Evolutionary conservation across 2,329 filamentous ascomycete species (phyloP).

Genomic region (Clonostachys sp.): DNA sequence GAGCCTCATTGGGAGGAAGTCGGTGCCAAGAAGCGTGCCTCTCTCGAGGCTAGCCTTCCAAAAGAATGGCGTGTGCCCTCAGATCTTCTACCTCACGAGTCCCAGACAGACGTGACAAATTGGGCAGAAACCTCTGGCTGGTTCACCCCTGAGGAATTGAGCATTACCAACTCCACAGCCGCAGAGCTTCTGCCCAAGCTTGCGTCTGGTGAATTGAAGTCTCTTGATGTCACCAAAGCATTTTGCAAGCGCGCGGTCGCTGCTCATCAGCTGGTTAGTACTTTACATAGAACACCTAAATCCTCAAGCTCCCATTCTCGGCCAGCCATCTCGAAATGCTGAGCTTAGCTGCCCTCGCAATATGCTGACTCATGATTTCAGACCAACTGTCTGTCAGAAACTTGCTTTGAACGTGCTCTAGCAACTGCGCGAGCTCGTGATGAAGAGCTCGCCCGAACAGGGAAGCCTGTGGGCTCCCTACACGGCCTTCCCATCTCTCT

Average conservation of each 20-base stretch:
- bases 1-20: constrained; percentile 1
- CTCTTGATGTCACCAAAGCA: background rate
- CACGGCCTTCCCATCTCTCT: constrained; percentile 62
- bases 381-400: constrained; percentile 48
- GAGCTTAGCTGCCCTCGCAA: background rate
- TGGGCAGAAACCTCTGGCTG: constrained; percentile 56
- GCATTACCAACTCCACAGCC: background rate
- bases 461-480: constrained; percentile 52
- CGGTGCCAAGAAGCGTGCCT: constrained; percentile 10
- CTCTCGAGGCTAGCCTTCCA: constrained; percentile 45
- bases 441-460: constrained; percentile 38
- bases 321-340: background rate
- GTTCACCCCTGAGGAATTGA: constrained; percentile 42
- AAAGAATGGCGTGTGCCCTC: constrained; percentile 38
- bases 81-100: constrained; percentile 30
- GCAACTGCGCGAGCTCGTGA: constrained; percentile 42
- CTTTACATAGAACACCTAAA: constrained; percentile 7
- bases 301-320: constrained; percentile 6
- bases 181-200: background rate
- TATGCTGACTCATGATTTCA: constrained; percentile 2
- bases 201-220: background rate
- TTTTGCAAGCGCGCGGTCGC: background rate
- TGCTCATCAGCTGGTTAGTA: constrained; percentile 5
- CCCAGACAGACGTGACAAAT: constrained; percentile 48
- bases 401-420: constrained; percentile 49